Base-by-base conservation (phyloP, 441 rosid species). In the Erodium moschatum region DNA sequence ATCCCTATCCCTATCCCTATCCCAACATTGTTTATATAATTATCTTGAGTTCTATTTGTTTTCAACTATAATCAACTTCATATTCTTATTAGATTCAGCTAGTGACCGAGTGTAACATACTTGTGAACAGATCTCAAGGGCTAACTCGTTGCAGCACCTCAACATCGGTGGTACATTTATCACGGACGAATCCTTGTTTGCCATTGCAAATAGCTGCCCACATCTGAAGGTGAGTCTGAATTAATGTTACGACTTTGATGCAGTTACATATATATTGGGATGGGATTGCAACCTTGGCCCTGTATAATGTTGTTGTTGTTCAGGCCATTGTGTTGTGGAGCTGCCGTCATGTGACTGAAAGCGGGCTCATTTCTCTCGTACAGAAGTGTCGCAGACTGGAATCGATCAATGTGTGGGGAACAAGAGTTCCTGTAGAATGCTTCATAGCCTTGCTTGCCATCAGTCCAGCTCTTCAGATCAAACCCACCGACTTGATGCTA, bases 121-220 rank as follows among this genome's bases (percentile, higher is more conserved):
- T 38, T 38, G 44, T 38, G 44, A 48, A 75, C 79, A 90, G 97
- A 78, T 89, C 18, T 84, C 91, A 62, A 84, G 80, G 81, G 82
- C 97, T 40, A 83, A 61, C 70, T 87, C 96, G 56, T 72, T 90
- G 82, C 84, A 85, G 73, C 96, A 83, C 79, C 84, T 92, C 12
- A 90, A 92, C 66, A 76, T 89, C 4, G 97, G 98, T 15, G 96
- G 98, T 50, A 90, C 98, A 69, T 90, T 90, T 69, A 80, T 90
- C 67, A 90, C 94, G 0, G 97, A 92, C 67, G 89, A 89, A 61
- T 86, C 97, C 8, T 82, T 92, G 46, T 80, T 77, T 18, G 92
- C 92, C 21, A 79, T 90, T 68, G 96, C 96, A 15, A 77, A 84
- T 63, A 81, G 84, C 68, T 92, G 97, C 68, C 94, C 89, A 19